phyloP scores from a whole-genome alignment of 2,329 filamentous ascomycete species.

The Ophiostoma montium region DNA sequence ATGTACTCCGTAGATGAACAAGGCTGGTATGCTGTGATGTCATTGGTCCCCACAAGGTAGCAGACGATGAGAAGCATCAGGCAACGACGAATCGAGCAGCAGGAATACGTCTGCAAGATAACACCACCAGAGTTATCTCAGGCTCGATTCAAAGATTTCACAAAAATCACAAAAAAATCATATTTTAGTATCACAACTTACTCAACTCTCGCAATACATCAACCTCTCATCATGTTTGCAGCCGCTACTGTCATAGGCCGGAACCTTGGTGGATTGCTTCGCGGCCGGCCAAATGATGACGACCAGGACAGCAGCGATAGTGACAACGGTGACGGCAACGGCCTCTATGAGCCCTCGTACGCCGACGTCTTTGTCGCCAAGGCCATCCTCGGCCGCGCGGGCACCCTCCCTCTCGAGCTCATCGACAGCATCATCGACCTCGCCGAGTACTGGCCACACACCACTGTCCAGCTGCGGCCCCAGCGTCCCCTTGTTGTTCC shows the following conservation, averaged over 20 bases:
- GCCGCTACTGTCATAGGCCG: too few species aligned
- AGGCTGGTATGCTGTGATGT: background rate
- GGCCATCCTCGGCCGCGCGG: slow-evolving; percentile 29
- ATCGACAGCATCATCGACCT: slow-evolving; percentile 41
- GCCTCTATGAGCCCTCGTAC: slow-evolving; percentile 22
- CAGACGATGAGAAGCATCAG: too few species aligned
- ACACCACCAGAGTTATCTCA: too few species aligned
- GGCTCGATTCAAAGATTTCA: too few species aligned
- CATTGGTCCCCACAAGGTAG: background rate
- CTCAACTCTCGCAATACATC: too few species aligned
- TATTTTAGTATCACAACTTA: too few species aligned
- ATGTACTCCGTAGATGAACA: background rate
- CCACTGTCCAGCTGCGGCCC: slow-evolving; percentile 12
- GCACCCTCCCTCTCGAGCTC: slow-evolving; percentile 37
- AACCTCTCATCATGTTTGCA: too few species aligned
- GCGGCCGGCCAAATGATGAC: background rate
- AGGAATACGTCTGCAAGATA: too few species aligned
- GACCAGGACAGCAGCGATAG: background rate
- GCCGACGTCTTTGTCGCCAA: slow-evolving; percentile 37
- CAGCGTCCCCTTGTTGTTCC: too few species aligned
- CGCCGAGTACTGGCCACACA: slow-evolving; percentile 49
- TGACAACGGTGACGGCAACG: background rate
- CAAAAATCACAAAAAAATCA: too few species aligned
- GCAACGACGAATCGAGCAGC: too few species aligned
- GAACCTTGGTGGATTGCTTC: too few species aligned